phyloP scores from a whole-genome alignment of 495 filamentous ascomycete genomes.

The Talaromyces nanjingensis region DNA sequence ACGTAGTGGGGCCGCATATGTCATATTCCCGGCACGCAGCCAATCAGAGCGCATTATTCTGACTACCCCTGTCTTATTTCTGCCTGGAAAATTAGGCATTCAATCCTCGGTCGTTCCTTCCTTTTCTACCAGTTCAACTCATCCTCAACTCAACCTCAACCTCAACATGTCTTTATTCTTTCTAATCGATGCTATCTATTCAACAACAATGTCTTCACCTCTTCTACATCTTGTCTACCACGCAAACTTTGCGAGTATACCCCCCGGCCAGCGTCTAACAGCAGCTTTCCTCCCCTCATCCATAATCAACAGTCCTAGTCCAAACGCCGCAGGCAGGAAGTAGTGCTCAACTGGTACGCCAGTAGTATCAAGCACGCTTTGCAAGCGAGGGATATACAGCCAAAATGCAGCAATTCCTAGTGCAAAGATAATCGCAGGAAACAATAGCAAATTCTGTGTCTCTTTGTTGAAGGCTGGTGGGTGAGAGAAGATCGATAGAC shows the following conservation, averaged over 20 bases:
- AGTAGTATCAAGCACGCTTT: conserved; percentile 40
- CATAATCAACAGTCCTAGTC: conserved; percentile 39
- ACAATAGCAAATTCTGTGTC: conserved; percentile 44
- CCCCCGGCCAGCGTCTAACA: conserved; percentile 37
- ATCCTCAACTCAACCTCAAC: not conserved
- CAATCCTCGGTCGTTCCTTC: not conserved
- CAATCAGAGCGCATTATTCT: not conserved
- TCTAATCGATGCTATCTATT: not conserved
- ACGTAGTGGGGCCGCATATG: conserved; percentile 2
- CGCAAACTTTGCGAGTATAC: conserved; percentile 32
- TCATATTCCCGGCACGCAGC: not conserved
- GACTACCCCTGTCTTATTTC: not conserved
- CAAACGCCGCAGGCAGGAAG: conserved; percentile 43
- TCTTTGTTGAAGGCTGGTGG: conserved; percentile 38
- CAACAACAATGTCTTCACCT: not conserved
- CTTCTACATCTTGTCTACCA: conserved; percentile 25
- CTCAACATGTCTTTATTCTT: not conserved
- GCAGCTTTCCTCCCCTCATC: conserved; percentile 42
- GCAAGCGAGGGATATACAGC: conserved; percentile 42
- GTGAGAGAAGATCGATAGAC: conserved; percentile 43
- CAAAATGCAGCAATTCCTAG: conserved; percentile 46
- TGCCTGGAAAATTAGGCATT: not conserved
- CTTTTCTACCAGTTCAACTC: not conserved
- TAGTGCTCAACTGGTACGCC: conserved; percentile 43
- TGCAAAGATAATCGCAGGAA: conserved; percentile 33